phyloP scores from a whole-genome alignment of 2,329 filamentous ascomycete genomes.

The Dothiorella sarmentorum region DNA sequence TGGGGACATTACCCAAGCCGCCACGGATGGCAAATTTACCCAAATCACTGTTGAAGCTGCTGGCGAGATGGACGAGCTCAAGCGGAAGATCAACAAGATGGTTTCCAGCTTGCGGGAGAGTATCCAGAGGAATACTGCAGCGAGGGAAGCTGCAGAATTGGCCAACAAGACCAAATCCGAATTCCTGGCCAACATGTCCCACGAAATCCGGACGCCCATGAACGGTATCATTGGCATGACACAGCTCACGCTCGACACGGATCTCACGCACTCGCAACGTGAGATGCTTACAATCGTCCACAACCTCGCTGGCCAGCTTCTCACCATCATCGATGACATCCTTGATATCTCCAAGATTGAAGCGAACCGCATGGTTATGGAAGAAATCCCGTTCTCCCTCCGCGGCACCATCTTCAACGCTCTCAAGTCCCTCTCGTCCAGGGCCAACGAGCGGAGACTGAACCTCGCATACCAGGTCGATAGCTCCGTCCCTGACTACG shows the following conservation, averaged over 20 bases:
- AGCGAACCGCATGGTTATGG: slow-evolving; percentile 96
- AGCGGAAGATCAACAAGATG: slow-evolving; percentile 99
- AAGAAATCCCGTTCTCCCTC: slow-evolving; percentile 93
- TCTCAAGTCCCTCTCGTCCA: slow-evolving; percentile 92
- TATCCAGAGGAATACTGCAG: slow-evolving; percentile 94
- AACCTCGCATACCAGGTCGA: slow-evolving; percentile 93
- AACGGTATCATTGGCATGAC: slow-evolving; percentile 99
- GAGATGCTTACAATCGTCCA: slow-evolving; percentile 99
- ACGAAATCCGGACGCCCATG: slow-evolving; percentile 96
- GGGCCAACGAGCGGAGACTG: slow-evolving; percentile 92
- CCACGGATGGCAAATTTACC: slow-evolving; percentile 94
- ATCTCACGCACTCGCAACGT: slow-evolving; percentile 89
- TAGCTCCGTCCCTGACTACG: slow-evolving; percentile 88
- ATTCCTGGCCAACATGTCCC: slow-evolving; percentile 97
- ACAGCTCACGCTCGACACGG: slow-evolving; percentile 87
- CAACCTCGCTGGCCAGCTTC: slow-evolving; percentile 88
- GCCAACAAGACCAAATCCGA: slow-evolving; percentile 98
- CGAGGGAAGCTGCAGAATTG: slow-evolving; percentile 90
- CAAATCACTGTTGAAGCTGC: slow-evolving; percentile 96
- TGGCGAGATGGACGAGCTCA: slow-evolving; percentile 98
- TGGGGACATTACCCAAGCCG: slow-evolving; percentile 96
- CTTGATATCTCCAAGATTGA: slow-evolving; percentile 75
- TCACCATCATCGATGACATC: slow-evolving; percentile 91
- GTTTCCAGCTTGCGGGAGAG: slow-evolving; percentile 91
- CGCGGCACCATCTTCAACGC: slow-evolving; percentile 96